phyloP scores from a whole-genome alignment of 2,329 filamentous ascomycete genomes.

The Colletotrichum sidae region DNA sequence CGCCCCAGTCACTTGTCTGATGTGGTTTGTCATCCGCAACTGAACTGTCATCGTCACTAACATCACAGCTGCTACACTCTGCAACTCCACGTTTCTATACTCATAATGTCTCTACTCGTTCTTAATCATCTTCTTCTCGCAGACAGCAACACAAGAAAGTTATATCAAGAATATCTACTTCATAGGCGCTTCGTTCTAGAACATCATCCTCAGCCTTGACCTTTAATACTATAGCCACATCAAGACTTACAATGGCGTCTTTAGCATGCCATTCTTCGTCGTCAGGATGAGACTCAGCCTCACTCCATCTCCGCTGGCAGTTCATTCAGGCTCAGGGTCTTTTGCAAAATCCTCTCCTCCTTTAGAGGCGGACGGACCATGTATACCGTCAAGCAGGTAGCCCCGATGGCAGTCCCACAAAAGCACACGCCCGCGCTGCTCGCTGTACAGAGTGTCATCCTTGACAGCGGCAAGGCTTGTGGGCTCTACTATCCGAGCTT shows the following conservation, averaged over 20 bases:
- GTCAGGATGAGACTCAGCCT: not conserved
- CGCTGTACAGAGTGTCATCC: constrained; percentile 46
- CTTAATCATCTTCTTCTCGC: constrained; percentile 55
- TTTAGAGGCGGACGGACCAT: not conserved
- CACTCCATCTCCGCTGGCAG: not conserved
- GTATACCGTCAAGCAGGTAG: not conserved
- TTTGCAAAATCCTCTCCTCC: constrained; percentile 3
- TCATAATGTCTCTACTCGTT: constrained; percentile 44
- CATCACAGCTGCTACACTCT: constrained; percentile 39
- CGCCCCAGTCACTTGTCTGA: constrained; percentile 64
- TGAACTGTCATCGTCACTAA: constrained; percentile 46
- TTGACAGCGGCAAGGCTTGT: constrained; percentile 46
- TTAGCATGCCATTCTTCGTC: constrained; percentile 1
- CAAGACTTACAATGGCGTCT: not conserved
- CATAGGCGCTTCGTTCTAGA: constrained; percentile 45
- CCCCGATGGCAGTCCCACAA: constrained; percentile 19
- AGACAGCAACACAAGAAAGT: constrained; percentile 42
- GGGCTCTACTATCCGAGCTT: constrained; percentile 43
- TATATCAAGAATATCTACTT: constrained; percentile 48
- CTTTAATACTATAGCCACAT: not conserved
- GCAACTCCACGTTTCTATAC: constrained; percentile 41
- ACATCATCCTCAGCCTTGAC: not conserved
- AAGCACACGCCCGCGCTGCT: constrained; percentile 46
- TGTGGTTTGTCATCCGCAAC: constrained; percentile 55
- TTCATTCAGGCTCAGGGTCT: not conserved